phyloP scores from a whole-genome alignment of 345 rosid genomes.

The Syzygium oleosum region DNA sequence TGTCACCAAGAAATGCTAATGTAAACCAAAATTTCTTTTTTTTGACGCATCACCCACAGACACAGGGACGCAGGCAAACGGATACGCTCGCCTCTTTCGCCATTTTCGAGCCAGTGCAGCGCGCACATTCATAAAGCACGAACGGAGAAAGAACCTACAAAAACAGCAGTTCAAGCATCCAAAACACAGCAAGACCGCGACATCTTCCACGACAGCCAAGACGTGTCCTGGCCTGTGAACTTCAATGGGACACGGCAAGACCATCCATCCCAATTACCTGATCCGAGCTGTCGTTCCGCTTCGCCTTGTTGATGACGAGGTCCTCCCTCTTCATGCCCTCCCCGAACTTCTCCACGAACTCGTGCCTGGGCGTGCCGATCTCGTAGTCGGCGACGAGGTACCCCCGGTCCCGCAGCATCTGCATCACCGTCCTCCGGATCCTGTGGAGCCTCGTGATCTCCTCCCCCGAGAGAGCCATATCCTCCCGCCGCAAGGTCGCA shows the following conservation, averaged over 20 bases:
- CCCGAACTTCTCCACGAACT: conserved; percentile 52
- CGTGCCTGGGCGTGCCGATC: conserved; percentile 32
- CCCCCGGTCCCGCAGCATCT: conserved; percentile 71
- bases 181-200: background rate
- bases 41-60: background rate
- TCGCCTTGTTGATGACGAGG: conserved; percentile 54
- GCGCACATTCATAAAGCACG: background rate
- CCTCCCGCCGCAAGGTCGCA: background rate
- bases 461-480: conserved; percentile 70
- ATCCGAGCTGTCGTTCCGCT: conserved; percentile 46
- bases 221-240: background rate
- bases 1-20: background rate
- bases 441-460: conserved; percentile 56
- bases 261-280: conserved; percentile 29
- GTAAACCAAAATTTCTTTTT: background rate
- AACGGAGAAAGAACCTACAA: background rate
- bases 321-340: conserved; percentile 89
- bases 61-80: background rate
- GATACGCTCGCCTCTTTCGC: background rate
- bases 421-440: conserved; percentile 68
- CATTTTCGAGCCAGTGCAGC: background rate
- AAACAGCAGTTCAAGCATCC: background rate
- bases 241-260: background rate
- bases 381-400: conserved; percentile 66
- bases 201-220: background rate